These are phyloP conservation scores for Leccinum rimulosum DNA, from an alignment of 768 basidiomycete genomes.

Conservation along the genomic window DNA sequence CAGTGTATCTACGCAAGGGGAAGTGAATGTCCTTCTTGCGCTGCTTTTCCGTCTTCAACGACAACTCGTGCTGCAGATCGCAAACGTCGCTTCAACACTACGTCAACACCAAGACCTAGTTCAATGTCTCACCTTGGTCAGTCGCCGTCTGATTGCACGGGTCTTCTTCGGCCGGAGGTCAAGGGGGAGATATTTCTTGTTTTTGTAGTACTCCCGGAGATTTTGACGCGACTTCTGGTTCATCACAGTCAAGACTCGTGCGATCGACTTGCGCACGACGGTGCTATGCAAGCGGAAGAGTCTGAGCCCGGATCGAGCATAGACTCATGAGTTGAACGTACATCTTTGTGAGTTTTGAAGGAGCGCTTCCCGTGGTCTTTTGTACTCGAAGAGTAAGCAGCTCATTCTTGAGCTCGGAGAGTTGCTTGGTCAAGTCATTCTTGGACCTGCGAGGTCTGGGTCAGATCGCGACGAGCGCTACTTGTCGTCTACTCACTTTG, in stretches of 20 bases:
- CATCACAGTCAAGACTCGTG: slow-evolving; percentile 96
- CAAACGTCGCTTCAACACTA: slow-evolving; percentile 5
- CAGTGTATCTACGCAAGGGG: slow-evolving; percentile 90
- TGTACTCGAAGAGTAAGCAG: slow-evolving; percentile 92
- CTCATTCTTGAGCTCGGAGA: slow-evolving; percentile 92
- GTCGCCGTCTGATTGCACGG: slow-evolving; percentile 92
- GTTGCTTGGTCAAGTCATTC: slow-evolving; percentile 94
- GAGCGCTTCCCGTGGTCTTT: slow-evolving; percentile 95
- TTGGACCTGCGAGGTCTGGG: slow-evolving; percentile 64
- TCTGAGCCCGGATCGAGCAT: neutral
- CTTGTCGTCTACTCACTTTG: slow-evolving; percentile 61
- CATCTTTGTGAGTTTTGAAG: slow-evolving; percentile 98
- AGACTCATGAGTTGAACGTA: slow-evolving; percentile 40
- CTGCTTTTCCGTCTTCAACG: slow-evolving; percentile 88
- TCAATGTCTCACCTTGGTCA: slow-evolving; percentile 72
- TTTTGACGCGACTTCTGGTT: slow-evolving; percentile 98
- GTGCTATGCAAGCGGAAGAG: slow-evolving; percentile 52
- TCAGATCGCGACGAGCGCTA: neutral
- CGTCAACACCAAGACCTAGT: neutral
- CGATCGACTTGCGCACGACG: slow-evolving; percentile 97
- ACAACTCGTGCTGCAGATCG: slow-evolving; percentile 66
- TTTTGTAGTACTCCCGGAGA: slow-evolving; percentile 96
- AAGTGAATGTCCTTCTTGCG: slow-evolving; percentile 94
- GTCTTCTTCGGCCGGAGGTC: slow-evolving; percentile 99
- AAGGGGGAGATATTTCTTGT: slow-evolving; percentile 93